These are phyloP conservation scores for Lantana camara DNA, from an alignment of 257 asterid genomes.

Conservation along the genomic window DNA sequence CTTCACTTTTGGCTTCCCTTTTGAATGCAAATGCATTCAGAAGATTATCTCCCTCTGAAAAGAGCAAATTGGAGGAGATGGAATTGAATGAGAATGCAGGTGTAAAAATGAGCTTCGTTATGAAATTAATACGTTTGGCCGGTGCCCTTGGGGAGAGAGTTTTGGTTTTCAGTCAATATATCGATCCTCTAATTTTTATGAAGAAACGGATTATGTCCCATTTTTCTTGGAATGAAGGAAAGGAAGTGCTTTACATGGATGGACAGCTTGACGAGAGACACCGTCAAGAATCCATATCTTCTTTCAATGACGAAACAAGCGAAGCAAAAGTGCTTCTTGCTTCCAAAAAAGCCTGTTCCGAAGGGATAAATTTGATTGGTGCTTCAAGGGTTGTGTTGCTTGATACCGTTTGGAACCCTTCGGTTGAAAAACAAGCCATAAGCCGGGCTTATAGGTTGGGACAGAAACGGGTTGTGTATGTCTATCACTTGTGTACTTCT, in stretches of 20 bases:
- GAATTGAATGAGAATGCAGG: conserved; percentile 42
- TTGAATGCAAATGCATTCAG: not conserved
- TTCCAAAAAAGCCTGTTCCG: conserved; percentile 57
- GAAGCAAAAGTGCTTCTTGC: conserved; percentile 64
- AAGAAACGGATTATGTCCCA: conserved; percentile 31
- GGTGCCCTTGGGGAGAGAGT: conserved; percentile 56
- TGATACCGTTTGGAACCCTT: conserved; percentile 70
- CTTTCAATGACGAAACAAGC: conserved; percentile 46
- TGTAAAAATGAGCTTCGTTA: conserved; percentile 55
- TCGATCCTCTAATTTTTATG: conserved; percentile 41
- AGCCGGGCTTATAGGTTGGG: conserved; percentile 64
- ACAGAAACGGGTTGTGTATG: conserved; percentile 51
- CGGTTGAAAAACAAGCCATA: conserved; percentile 62
- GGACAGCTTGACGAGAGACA: conserved; percentile 40
- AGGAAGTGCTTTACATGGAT: conserved; percentile 53
- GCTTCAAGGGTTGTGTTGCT: conserved; percentile 60
- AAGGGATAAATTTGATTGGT: conserved; percentile 61
- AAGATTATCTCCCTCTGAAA: conserved; percentile 2
- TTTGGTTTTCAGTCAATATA: conserved; percentile 60
- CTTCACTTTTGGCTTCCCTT: conserved; percentile 41
- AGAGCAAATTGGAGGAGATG: conserved; percentile 23
- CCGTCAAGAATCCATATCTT: conserved; percentile 44
- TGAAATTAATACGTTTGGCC: conserved; percentile 48
- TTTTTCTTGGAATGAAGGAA: conserved; percentile 48
- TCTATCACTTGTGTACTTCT: conserved; percentile 52